Evolutionary conservation across 306 rosid genomes (phyloP), one percentile per base, ranked within the genome.

Genomic region (Lagenaria siceraria): DNA sequence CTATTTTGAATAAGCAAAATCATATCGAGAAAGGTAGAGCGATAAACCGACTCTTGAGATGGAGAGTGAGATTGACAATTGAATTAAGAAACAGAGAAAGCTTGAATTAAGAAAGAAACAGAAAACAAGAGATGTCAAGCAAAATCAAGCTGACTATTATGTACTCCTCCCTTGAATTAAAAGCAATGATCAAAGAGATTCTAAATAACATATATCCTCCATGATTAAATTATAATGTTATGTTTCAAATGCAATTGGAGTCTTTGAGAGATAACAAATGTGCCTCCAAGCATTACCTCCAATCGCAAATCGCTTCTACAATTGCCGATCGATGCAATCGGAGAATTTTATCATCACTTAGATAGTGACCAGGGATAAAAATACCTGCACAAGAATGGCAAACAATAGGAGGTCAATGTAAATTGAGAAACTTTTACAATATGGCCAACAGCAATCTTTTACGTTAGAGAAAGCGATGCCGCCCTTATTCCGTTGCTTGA

Each of bases 331-430:
- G 27, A 22, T 35, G 53, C 74, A 38, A 54, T 55, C 87, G 81
- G 88, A 83, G 80, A 80, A 78, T 77, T 81, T 82, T 90, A 90
- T 87, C 87, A 79, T 87, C 87, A 80, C 90, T 82, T 62, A 48
- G 62, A 84, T 54, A 76, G 86, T 84, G 96, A 89, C 84, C 78
- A 25, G 56, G 80, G 81, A 85, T n/a, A 90, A 87, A 88, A 92
- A 85, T 89, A 93, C 91, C 90, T 89, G 92, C 89, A 92, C 91
- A 88, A 56, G 74, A 88, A 86, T 82, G 84, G 85, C 81, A 80
- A 81, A 91, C 84, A 82, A 87, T 88, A 87, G 83, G 88, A 85
- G 87, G 87, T 78, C 78, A 80, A 73, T 82, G 75, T 76, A 75
- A 80, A 80, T 46, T 18, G 48, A 79, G 61, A 82, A 84, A 80